A percentile compares a stretch with the other conserved stretches of the same genome.
phyloP scores from a whole-genome alignment of 495 filamentous ascomycete species.

The Penicillium silybi region DNA sequence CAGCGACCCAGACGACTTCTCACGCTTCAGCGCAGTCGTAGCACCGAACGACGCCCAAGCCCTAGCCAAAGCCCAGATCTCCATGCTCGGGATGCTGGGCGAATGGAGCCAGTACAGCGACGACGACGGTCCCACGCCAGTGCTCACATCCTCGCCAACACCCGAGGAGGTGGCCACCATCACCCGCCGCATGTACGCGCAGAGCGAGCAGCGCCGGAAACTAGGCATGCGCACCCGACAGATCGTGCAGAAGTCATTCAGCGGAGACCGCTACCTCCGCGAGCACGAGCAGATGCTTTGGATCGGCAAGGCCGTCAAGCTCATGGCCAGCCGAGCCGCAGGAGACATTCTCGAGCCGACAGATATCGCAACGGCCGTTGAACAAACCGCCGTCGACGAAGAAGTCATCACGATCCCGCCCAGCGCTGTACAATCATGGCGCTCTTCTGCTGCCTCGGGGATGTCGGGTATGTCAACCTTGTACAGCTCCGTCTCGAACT shows the following conservation, averaged over 20 bases:
- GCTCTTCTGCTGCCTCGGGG: conserved; percentile 34
- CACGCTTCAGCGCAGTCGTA: conserved; percentile 57
- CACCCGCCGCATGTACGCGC: conserved; percentile 59
- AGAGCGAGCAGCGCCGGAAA: conserved; percentile 52
- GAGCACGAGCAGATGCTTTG: conserved; percentile 71
- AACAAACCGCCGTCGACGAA: conserved; percentile 35
- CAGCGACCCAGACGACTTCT: conserved; percentile 56
- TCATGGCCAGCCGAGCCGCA: conserved; percentile 32
- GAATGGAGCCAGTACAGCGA: conserved; percentile 55
- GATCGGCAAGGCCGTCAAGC: conserved; percentile 51
- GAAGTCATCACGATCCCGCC: conserved; percentile 39
- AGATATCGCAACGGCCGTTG: conserved; percentile 25
- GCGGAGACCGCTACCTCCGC: conserved; percentile 58
- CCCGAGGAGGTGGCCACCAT: conserved; percentile 50
- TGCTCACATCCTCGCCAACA: conserved; percentile 47
- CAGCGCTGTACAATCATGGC: conserved; percentile 37
- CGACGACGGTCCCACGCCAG: conserved; percentile 40
- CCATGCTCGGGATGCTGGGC: conserved; percentile 55
- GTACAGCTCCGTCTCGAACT: conserved; percentile 29
- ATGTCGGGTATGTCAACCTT: conserved; percentile 34
- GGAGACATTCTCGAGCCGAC: conserved; percentile 25
- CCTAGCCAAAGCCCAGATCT: conserved; percentile 59
- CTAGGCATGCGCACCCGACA: conserved; percentile 58
- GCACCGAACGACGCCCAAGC: conserved; percentile 58
- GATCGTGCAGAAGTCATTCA: conserved; percentile 60